Evolutionary conservation across 1,284 basidiomycete genomes (phyloP).

Genomic region (Entoloma clypeatum): DNA sequence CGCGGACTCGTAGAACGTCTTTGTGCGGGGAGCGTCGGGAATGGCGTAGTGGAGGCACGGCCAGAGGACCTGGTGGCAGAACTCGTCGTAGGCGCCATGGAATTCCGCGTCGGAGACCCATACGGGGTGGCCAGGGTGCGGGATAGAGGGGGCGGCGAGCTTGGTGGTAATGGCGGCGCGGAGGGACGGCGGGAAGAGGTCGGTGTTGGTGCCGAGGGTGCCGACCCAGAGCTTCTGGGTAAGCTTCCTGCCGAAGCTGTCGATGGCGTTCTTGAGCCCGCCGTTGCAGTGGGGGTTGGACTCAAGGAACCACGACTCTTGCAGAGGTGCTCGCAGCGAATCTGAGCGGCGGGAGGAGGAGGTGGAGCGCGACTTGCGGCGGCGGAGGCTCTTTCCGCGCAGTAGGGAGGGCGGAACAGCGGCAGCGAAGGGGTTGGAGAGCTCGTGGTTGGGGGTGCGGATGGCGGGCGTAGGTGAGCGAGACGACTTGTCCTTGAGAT

Average conservation of each 20-base stretch:
- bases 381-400: conserved; percentile 34
- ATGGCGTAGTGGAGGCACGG: conserved; percentile 85
- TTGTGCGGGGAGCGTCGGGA: conserved; percentile 82
- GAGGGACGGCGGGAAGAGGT: conserved; percentile 54
- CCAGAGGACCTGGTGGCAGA: conserved; percentile 90
- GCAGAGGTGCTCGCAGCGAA: conserved; percentile 11
- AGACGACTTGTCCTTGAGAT: conserved; percentile 57
- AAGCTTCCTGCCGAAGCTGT: conserved; percentile 54
- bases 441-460: conserved; percentile 34
- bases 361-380: conserved; percentile 49
- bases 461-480: conserved; percentile 29
- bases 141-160: conserved; percentile 42
- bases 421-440: conserved; percentile 37
- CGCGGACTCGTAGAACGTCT: conserved; percentile 74
- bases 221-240: conserved; percentile 74
- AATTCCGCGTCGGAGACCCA: conserved; percentile 82
- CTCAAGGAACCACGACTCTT: conserved; percentile 56
- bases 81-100: conserved; percentile 77
- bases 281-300: conserved; percentile 74
- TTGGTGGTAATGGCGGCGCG: conserved; percentile 57
- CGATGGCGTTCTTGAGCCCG: conserved; percentile 75
- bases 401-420: conserved; percentile 29
- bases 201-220: conserved; percentile 69
- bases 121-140: conserved; percentile 63
- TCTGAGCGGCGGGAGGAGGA: conserved; percentile 22